These are phyloP conservation scores for Hymenoscyphus albidus DNA, from an alignment of 2,329 filamentous ascomycete genomes.

Conservation along the genomic window DNA sequence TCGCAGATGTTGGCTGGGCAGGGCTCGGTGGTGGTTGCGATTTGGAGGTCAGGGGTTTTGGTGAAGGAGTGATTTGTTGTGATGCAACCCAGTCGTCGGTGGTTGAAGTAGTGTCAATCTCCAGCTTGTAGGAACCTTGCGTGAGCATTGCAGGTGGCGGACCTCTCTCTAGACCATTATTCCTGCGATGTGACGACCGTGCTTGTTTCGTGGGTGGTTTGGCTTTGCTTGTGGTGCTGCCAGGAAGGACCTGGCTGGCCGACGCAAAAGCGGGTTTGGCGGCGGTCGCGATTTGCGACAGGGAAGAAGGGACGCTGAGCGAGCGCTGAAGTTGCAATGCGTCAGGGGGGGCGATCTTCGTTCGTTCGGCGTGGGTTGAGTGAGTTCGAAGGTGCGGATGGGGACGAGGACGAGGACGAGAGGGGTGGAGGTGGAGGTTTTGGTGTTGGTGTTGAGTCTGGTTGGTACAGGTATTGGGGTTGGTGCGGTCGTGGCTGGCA, in stretches of 20 bases:
- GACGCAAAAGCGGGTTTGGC: background rate
- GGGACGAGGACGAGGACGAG: background rate
- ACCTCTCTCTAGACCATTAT: conserved; percentile 16
- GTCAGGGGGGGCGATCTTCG: background rate
- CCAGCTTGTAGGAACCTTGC: conserved; percentile 22
- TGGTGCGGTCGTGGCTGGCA: no score
- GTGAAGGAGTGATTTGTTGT: conserved; percentile 21
- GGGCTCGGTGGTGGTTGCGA: conserved; percentile 14
- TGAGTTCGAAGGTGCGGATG: background rate
- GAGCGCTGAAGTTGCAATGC: background rate
- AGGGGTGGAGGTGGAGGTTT: background rate
- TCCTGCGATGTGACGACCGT: conserved; percentile 7
- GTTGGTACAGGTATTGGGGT: no score
- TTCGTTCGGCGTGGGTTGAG: background rate
- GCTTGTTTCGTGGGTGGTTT: conserved; percentile 1
- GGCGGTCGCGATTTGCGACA: background rate
- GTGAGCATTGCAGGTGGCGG: conserved; percentile 31
- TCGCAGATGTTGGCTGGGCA: conserved; percentile 14
- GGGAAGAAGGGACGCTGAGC: background rate
- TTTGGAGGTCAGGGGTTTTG: conserved; percentile 9
- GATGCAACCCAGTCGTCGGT: conserved; percentile 27
- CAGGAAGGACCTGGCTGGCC: background rate
- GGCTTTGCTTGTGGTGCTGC: background rate
- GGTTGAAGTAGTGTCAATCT: conserved; percentile 24
- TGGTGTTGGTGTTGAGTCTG: no score